These are phyloP conservation scores for Trichoderma gamsii DNA, from an alignment of 495 filamentous ascomycete species.

Conservation along the genomic window DNA sequence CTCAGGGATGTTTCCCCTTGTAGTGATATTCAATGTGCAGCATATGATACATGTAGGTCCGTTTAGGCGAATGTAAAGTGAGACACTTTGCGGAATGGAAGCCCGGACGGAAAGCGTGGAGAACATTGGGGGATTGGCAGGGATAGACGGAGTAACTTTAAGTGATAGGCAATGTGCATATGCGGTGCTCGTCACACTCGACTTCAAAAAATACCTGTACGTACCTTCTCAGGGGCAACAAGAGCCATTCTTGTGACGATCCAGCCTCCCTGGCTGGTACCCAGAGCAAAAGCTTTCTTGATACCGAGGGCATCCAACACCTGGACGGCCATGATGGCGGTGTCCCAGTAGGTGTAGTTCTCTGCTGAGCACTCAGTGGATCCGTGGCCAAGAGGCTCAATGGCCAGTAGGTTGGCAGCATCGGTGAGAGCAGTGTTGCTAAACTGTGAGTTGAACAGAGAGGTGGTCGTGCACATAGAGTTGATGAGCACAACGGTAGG, in stretches of 20 bases:
- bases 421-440: constrained; percentile 37
- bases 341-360: constrained; percentile 53
- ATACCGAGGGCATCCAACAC: constrained; percentile 47
- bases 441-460: constrained; percentile 49
- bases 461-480: constrained; percentile 49
- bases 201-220: not conserved
- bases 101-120: not conserved
- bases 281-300: constrained; percentile 50
- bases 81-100: constrained; percentile 1
- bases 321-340: constrained; percentile 43
- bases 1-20: too few species aligned
- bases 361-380: constrained; percentile 35
- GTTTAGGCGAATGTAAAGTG: not conserved
- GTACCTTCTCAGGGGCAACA: constrained; percentile 51
- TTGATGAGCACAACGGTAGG: constrained; percentile 55
- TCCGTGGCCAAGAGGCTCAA: constrained; percentile 54
- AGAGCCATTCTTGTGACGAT: constrained; percentile 55
- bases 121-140: not conserved
- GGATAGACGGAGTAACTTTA: not conserved
- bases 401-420: constrained; percentile 46
- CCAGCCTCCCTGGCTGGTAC: constrained; percentile 61
- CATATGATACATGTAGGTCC: not conserved
- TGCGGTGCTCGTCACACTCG: not conserved
- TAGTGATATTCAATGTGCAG: not conserved
- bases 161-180: not conserved